These are phyloP conservation scores for Cardamine chenopodiifolia DNA, from an alignment of 345 rosid species.

Conservation along the genomic window DNA sequence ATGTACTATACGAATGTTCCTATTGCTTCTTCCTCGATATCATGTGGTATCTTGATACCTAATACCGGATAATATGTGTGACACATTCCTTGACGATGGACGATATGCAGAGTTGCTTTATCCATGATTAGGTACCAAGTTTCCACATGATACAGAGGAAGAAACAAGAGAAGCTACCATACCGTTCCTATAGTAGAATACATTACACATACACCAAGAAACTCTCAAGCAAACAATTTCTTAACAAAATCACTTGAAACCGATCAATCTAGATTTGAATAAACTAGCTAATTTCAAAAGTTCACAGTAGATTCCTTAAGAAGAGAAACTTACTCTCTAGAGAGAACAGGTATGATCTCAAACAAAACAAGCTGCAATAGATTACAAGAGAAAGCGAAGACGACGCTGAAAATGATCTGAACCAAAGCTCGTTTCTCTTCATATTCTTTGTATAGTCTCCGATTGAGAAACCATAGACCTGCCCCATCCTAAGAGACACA, in stretches of 20 bases:
- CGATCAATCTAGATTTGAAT: not conserved
- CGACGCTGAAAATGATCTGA: conserved; percentile 92
- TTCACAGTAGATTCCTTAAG: not conserved
- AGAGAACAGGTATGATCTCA: conserved; percentile 91
- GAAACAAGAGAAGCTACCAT: not conserved
- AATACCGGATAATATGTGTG: not conserved
- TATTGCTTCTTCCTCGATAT: not conserved
- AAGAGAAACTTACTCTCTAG: conserved; percentile 61
- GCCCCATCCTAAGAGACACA: conserved; percentile 80
- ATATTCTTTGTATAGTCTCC: conserved; percentile 87
- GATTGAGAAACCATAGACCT: conserved; percentile 88
- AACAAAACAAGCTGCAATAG: conserved; percentile 94
- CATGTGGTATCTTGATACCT: not conserved
- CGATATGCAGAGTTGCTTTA: not conserved
- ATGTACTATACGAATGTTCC: not conserved
- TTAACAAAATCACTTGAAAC: not conserved
- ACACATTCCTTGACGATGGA: not conserved
- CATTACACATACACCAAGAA: not conserved
- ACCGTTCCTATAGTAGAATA: no score
- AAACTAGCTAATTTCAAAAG: not conserved
- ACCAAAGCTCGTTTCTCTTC: conserved; percentile 91
- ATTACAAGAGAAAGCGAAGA: conserved; percentile 93
- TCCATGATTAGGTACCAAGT: not conserved
- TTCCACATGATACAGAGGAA: not conserved
- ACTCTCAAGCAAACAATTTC: not conserved